A percentile compares a stretch with the other conserved stretches of the same genome.
phyloP scores from a whole-genome alignment of 345 rosid species.

The Arabidopsis suecica region DNA sequence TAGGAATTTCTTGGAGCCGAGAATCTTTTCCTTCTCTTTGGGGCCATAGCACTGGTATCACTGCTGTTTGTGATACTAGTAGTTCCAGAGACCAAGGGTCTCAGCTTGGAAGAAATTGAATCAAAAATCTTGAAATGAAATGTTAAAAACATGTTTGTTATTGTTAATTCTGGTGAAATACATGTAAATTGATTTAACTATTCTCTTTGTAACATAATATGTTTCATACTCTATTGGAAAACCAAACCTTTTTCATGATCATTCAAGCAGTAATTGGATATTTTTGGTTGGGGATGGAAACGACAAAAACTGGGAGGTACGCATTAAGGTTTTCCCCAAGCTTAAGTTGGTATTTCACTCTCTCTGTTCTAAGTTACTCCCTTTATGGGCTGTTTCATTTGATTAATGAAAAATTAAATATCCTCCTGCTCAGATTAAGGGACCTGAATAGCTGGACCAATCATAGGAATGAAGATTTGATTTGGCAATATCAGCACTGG shows the following conservation, averaged over 20 bases:
- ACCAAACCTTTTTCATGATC: not conserved
- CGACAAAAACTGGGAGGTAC: not conserved
- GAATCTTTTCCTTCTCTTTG: constrained; percentile 87
- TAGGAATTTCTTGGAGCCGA: constrained; percentile 89
- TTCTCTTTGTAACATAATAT: constrained; percentile 11
- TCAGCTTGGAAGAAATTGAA: constrained; percentile 96
- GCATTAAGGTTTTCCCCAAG: not conserved
- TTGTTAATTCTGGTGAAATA: not conserved
- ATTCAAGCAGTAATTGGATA: not conserved
- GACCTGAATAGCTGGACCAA: not conserved
- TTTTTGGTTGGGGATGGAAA: not conserved
- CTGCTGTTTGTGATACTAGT: constrained; percentile 57
- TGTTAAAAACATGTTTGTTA: constrained; percentile 23
- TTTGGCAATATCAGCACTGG: not conserved
- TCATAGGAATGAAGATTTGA: not conserved
- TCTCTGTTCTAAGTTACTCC: not conserved
- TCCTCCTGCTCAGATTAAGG: not conserved
- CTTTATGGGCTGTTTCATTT: not conserved
- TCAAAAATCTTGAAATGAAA: constrained; percentile 78
- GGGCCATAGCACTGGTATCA: constrained; percentile 73
- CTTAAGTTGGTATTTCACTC: not conserved
- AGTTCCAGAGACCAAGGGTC: constrained; percentile 97
- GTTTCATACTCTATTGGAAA: not conserved
- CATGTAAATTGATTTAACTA: not conserved
- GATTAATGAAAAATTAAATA: not conserved